These are phyloP conservation scores for Nothophytophthora sp. DNA, from an alignment of 352 stramenopile species.

Conservation along the genomic window DNA sequence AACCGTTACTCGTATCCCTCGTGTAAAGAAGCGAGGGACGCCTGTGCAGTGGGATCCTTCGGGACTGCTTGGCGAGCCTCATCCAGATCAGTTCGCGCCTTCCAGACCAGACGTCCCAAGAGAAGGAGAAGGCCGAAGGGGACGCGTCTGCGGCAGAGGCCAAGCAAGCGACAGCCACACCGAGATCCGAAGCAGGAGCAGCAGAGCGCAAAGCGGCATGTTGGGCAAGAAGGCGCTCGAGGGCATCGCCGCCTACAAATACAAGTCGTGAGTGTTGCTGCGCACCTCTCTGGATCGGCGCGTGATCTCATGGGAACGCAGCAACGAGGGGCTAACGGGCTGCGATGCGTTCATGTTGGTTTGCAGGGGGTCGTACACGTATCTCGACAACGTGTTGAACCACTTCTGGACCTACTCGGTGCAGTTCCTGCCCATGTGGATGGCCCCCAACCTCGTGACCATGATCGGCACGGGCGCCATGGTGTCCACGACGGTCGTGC, in stretches of 20 bases:
- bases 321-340: no score
- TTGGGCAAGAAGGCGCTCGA: slow-evolving; percentile 76
- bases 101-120: no score
- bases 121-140: slow-evolving; percentile 8
- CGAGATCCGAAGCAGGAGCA: no score
- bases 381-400: slow-evolving; percentile 88
- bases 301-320: slow-evolving; percentile 3
- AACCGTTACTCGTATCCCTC: no score
- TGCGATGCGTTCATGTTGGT: slow-evolving; percentile 1
- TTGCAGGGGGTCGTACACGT: slow-evolving; percentile 81
- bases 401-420: slow-evolving; percentile 88
- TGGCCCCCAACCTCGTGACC: slow-evolving; percentile 92
- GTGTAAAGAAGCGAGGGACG: no score
- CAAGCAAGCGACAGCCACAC: no score
- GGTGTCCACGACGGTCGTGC: slow-evolving; percentile 75
- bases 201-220: slow-evolving; percentile 32
- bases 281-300: no score
- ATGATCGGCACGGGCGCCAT: slow-evolving; percentile 85
- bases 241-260: slow-evolving; percentile 87
- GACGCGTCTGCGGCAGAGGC: slow-evolving; percentile 9
- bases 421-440: slow-evolving; percentile 83
- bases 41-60: no score
- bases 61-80: background rate
- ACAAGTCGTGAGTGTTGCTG: slow-evolving; percentile 87
- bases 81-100: slow-evolving; percentile 12